Conservation (phyloP, 345 rosid species). For the Populus tremula region DNA sequence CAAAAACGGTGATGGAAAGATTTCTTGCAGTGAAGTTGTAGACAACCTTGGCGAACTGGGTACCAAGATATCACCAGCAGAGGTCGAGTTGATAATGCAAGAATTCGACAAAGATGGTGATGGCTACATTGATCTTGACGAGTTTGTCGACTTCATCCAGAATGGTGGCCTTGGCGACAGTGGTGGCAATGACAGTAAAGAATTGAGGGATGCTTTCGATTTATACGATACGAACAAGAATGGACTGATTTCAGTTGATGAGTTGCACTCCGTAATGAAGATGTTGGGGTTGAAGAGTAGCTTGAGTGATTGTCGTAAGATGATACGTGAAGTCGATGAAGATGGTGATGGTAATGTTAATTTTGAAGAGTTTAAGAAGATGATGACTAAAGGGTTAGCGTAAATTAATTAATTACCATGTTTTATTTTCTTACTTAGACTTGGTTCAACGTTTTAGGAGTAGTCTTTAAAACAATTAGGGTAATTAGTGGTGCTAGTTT, state of each 20-base stretch:
- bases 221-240: slow-evolving; percentile 76
- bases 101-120: slow-evolving; percentile 90
- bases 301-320: slow-evolving; percentile 61
- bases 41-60: slow-evolving; percentile 58
- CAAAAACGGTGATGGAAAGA: slow-evolving; percentile 87
- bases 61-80: slow-evolving; percentile 44
- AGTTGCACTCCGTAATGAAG: slow-evolving; percentile 75
- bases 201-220: slow-evolving; percentile 80
- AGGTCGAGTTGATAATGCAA: slow-evolving; percentile 54
- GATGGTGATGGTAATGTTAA: slow-evolving; percentile 95
- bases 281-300: slow-evolving; percentile 72
- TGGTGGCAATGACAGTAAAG: slow-evolving; percentile 29
- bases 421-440: neutral
- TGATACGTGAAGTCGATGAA: slow-evolving; percentile 79
- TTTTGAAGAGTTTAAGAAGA: slow-evolving; percentile 87
- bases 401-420: neutral
- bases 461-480: neutral
- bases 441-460: neutral
- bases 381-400: slow-evolving; percentile 55
- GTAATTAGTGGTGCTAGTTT: neutral
- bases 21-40: slow-evolving; percentile 66
- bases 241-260: slow-evolving; percentile 71
- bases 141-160: slow-evolving; percentile 54
- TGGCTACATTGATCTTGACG: slow-evolving; percentile 73
- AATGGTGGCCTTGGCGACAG: slow-evolving; percentile 17